phyloP scores from a whole-genome alignment of 1,284 basidiomycete genomes.

The Coriolopsis trogii region DNA sequence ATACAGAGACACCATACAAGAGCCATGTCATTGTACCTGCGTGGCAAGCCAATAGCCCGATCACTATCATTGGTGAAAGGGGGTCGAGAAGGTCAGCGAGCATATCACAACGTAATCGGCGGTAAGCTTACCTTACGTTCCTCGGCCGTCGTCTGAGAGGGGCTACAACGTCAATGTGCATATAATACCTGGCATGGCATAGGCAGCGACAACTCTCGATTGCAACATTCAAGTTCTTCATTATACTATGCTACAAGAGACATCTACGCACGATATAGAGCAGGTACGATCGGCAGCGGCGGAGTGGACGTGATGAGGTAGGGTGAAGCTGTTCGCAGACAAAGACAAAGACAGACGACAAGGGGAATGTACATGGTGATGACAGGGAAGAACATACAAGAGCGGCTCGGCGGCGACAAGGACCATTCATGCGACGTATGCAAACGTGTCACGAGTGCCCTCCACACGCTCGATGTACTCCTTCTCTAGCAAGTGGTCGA shows the following conservation, averaged over 20 bases:
- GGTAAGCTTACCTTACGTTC: too few relatives aligned
- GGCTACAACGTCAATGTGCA: too few relatives aligned
- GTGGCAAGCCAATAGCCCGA: too few relatives aligned
- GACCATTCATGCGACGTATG: constrained; percentile 63
- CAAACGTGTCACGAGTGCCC: constrained; percentile 78
- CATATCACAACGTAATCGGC: too few relatives aligned
- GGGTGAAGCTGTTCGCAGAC: not conserved
- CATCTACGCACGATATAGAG: constrained; percentile 28
- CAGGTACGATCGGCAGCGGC: constrained; percentile 15
- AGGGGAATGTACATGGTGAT: not conserved
- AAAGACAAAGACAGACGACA: not conserved
- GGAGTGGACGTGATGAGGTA: not conserved
- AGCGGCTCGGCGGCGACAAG: not conserved
- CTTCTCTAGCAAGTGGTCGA: constrained; percentile 95
- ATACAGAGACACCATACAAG: too few relatives aligned
- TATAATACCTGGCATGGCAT: too few relatives aligned
- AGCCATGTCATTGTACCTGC: too few relatives aligned
- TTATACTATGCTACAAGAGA: constrained; percentile 31
- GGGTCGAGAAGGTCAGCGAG: too few relatives aligned
- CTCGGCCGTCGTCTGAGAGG: too few relatives aligned
- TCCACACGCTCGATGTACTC: constrained; percentile 96
- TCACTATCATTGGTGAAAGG: too few relatives aligned
- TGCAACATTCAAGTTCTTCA: constrained; percentile 3
- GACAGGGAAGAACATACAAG: not conserved
- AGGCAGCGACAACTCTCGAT: not conserved